phyloP scores from a whole-genome alignment of 164 flowering plant genomes.

The Litsea cubeba region DNA sequence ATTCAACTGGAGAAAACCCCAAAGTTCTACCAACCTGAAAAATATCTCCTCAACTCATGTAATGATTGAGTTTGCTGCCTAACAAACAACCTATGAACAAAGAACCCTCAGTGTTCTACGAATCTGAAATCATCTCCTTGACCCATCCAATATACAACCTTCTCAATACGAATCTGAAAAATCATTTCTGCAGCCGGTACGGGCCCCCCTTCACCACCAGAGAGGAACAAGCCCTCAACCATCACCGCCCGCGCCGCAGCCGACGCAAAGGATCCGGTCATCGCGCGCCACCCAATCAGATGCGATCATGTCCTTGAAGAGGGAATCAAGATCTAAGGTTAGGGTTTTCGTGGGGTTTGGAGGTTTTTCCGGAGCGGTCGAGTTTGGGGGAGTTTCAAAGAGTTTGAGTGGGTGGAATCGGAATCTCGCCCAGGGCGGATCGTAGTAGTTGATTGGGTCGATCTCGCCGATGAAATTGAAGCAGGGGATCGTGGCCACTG shows the following conservation, averaged over 20 bases:
- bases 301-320: constrained; percentile 52
- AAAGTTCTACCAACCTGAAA: no score
- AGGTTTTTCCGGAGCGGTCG: neutral
- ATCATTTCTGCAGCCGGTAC: constrained; percentile 30
- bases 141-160: no score
- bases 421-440: neutral
- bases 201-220: constrained; percentile 32
- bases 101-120: no score
- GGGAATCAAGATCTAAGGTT: constrained; percentile 32
- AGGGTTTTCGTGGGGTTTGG: constrained; percentile 29
- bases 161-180: no score
- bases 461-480: neutral
- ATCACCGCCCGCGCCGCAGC: constrained; percentile 52
- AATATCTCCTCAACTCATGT: no score
- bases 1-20: no score
- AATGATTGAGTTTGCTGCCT: no score
- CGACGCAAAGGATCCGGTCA: constrained; percentile 61
- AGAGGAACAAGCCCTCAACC: constrained; percentile 47
- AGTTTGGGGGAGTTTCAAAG: neutral
- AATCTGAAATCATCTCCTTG: no score
- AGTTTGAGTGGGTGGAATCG: neutral
- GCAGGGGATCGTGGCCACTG: constrained; percentile 1
- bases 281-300: constrained; percentile 40
- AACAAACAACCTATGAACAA: no score
- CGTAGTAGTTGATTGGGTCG: constrained; percentile 1